Conservation (phyloP, 2,329 filamentous ascomycete genomes). For the Herpotrichia juniperi region DNA sequence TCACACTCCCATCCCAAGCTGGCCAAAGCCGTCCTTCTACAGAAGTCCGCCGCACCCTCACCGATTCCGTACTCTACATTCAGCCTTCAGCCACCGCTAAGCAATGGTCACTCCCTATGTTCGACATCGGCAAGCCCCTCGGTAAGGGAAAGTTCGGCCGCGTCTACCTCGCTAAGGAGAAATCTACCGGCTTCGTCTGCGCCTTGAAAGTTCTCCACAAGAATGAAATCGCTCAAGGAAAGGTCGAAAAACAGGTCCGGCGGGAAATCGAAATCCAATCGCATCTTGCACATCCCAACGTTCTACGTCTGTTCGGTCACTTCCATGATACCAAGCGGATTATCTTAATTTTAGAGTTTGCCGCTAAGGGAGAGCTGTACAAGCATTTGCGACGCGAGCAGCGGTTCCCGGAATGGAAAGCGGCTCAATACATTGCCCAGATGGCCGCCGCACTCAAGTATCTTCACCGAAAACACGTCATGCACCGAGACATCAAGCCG, state of each 20-base stretch:
- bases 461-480: slow-evolving; percentile 95
- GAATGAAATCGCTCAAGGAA: slow-evolving; percentile 77
- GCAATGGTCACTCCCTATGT: slow-evolving; percentile 88
- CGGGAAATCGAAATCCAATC: slow-evolving; percentile 90
- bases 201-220: slow-evolving; percentile 88
- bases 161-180: slow-evolving; percentile 83
- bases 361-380: slow-evolving; percentile 84
- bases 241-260: slow-evolving; percentile 85
- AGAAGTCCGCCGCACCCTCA: slow-evolving; percentile 45
- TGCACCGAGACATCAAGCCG: slow-evolving; percentile 96
- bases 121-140: slow-evolving; percentile 85
- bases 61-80: slow-evolving; percentile 55
- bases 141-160: slow-evolving; percentile 89
- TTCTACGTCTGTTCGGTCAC: slow-evolving; percentile 82
- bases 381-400: slow-evolving; percentile 81
- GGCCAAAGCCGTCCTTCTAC: slow-evolving; percentile 57
- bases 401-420: slow-evolving; percentile 84
- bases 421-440: slow-evolving; percentile 85
- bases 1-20: slow-evolving; percentile 71
- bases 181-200: slow-evolving; percentile 80
- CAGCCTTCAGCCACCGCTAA: slow-evolving; percentile 45
- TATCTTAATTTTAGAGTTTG: slow-evolving; percentile 86
- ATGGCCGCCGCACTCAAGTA: slow-evolving; percentile 91
- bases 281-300: slow-evolving; percentile 85
- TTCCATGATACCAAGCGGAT: slow-evolving; percentile 90